Evolutionary conservation across 805 yeast genomes (phyloP).

Genomic region (Teunomyces stri): DNA sequence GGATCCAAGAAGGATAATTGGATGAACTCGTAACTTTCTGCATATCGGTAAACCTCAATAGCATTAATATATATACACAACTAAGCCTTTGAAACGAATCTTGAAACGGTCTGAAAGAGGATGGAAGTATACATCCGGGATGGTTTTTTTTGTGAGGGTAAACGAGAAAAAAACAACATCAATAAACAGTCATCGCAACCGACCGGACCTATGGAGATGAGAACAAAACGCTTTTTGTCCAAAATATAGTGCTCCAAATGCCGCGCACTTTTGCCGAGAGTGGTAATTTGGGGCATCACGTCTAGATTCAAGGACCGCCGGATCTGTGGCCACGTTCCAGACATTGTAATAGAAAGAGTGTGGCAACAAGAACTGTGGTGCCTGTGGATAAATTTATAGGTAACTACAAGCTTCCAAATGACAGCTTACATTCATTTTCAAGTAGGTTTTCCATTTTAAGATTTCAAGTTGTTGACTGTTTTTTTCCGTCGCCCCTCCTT

Average conservation of each 20-base stretch:
- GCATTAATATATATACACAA: too few species aligned
- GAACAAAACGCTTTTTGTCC: not conserved
- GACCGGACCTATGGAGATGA: not conserved
- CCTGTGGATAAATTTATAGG: not conserved
- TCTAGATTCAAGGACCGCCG: not conserved
- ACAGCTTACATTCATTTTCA: not conserved
- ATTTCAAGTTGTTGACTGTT: not conserved
- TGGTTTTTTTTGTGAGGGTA: not conserved
- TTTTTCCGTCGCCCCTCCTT: not conserved
- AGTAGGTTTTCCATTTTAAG: not conserved
- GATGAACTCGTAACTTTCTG: conserved; percentile 9
- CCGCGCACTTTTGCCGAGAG: conserved; percentile 2
- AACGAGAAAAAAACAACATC: not conserved
- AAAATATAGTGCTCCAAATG: not conserved
- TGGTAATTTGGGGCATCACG: not conserved
- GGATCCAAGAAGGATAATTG: conserved; percentile 11
- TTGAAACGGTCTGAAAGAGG: too few species aligned
- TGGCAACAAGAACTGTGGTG: not conserved
- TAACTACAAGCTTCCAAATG: not conserved
- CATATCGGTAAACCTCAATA: too few species aligned
- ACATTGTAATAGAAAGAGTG: not conserved
- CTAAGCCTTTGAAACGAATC: too few species aligned
- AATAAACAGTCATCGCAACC: not conserved
- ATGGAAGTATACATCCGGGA: too few species aligned
- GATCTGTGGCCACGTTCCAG: not conserved